phyloP scores from a whole-genome alignment of 2,329 filamentous ascomycete genomes.

The Orbilia javanica region DNA sequence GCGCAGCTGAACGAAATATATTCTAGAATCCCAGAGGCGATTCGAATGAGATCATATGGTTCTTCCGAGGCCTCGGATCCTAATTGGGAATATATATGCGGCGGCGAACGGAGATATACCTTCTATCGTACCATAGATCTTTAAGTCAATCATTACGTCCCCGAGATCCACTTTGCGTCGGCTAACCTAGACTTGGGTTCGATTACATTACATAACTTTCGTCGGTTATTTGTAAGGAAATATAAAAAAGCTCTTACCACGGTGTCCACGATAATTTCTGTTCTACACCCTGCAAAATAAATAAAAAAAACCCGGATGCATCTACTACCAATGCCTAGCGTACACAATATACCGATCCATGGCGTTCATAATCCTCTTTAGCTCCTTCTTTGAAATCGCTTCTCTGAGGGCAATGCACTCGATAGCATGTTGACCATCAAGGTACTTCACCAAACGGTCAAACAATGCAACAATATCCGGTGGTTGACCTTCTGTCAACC shows the following conservation, averaged over 20 bases:
- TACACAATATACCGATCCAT: conserved; percentile 77
- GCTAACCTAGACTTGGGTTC: neutral
- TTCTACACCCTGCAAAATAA: too few species aligned
- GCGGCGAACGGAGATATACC: neutral
- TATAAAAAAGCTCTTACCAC: neutral
- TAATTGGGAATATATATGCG: conserved; percentile 7
- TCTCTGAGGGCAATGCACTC: conserved; percentile 89
- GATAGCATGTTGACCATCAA: conserved; percentile 85
- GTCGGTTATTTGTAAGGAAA: neutral
- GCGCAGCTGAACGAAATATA: neutral
- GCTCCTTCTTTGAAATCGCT: conserved; percentile 85
- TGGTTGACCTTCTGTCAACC: conserved; percentile 61
- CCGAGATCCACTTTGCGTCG: neutral
- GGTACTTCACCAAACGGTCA: conserved; percentile 78
- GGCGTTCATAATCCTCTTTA: conserved; percentile 75
- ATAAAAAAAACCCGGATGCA: neutral
- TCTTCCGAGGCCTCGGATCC: neutral
- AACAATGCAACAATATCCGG: conserved; percentile 61
- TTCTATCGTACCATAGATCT: neutral
- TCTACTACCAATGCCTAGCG: conserved; percentile 75
- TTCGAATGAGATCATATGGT: conserved; percentile 9
- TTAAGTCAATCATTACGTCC: neutral
- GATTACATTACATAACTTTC: neutral
- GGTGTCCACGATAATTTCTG: neutral
- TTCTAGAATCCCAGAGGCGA: neutral